Conservation (phyloP, 1,284 basidiomycete genomes). For the Naganishia sp. region DNA sequence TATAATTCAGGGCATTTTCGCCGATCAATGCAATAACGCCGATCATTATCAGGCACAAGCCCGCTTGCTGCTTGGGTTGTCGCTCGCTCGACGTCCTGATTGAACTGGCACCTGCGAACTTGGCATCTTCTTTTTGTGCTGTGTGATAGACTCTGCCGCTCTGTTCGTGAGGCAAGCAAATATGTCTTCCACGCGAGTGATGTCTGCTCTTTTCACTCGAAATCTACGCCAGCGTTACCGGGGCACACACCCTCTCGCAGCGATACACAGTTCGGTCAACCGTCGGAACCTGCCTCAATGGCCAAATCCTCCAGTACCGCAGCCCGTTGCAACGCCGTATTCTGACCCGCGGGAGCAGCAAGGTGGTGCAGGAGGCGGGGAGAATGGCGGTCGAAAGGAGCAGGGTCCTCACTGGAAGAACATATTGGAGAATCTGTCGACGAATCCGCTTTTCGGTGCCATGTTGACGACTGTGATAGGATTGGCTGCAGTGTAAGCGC, state of each 20-base stretch:
- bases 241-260: neutral
- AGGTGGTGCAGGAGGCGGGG: slow-evolving; percentile 7
- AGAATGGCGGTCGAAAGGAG: slow-evolving; percentile 13
- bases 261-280: neutral
- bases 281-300: slow-evolving; percentile 41
- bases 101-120: too few relatives aligned
- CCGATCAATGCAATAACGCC: too few relatives aligned
- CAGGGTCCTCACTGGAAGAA: slow-evolving; percentile 31
- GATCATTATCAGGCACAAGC: too few relatives aligned
- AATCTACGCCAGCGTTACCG: neutral
- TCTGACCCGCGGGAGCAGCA: slow-evolving; percentile 23
- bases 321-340: slow-evolving; percentile 41
- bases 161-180: too few relatives aligned
- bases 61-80: too few relatives aligned
- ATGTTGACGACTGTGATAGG: slow-evolving; percentile 52
- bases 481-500: slow-evolving; percentile 43
- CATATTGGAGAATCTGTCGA: slow-evolving; percentile 45
- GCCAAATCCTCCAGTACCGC: slow-evolving; percentile 43
- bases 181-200: neutral
- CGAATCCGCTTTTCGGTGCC: slow-evolving; percentile 49
- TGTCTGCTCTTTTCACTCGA: neutral
- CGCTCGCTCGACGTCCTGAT: too few relatives aligned
- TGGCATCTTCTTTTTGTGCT: too few relatives aligned
- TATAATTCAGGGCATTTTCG: too few relatives aligned
- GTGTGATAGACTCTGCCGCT: too few relatives aligned